These are phyloP conservation scores for Fusarium keratoplasticum DNA, from an alignment of 2,329 filamentous ascomycete genomes.

Conservation along the genomic window DNA sequence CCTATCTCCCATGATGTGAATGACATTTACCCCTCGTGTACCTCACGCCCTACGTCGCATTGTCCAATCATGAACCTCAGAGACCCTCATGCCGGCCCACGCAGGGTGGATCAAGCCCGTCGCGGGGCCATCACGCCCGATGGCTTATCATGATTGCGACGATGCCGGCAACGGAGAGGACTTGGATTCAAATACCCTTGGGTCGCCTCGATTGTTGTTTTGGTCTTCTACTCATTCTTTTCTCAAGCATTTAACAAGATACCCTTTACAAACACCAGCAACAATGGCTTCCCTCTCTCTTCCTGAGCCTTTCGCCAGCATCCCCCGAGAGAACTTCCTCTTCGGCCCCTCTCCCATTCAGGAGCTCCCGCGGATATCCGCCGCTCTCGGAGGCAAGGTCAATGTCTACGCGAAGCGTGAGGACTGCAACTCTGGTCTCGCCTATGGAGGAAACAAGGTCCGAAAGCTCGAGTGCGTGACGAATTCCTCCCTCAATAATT, in stretches of 20 bases:
- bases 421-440: constrained; percentile 76
- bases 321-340: constrained; percentile 70
- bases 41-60: constrained; percentile 33
- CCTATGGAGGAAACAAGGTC: constrained; percentile 77
- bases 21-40: constrained; percentile 38
- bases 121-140: constrained; percentile 19
- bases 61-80: constrained; percentile 17
- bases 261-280: neutral
- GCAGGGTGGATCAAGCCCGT: constrained; percentile 27
- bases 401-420: constrained; percentile 78
- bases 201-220: neutral
- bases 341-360: constrained; percentile 78
- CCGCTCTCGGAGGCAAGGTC: constrained; percentile 69
- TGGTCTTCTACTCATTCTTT: neutral
- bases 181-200: neutral
- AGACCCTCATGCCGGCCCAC: constrained; percentile 7
- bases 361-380: constrained; percentile 71
- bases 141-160: constrained; percentile 27
- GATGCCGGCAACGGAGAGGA: constrained; percentile 26
- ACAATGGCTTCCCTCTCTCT: constrained; percentile 56
- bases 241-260: neutral
- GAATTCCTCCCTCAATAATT: neutral
- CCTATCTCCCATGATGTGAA: constrained; percentile 27
- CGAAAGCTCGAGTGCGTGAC: constrained; percentile 70
- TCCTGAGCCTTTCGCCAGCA: constrained; percentile 71